phyloP scores from a whole-genome alignment of 2,329 filamentous ascomycete species.

The Pleomassaria siparia region DNA sequence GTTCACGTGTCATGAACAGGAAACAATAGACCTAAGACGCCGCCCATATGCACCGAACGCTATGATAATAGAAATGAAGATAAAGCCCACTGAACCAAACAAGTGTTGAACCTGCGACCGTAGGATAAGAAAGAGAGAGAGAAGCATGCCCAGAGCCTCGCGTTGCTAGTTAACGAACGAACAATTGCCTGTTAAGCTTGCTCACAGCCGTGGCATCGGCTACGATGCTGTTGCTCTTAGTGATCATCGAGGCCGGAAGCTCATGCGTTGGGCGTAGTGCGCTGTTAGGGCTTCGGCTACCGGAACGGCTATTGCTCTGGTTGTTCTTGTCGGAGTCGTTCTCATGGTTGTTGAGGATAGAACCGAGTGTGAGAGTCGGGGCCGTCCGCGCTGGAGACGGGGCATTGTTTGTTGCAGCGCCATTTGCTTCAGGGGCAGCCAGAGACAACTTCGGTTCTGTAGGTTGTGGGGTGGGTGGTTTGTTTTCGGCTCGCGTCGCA shows the following conservation, averaged over 20 bases:
- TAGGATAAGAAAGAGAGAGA: neutral
- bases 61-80: conserved; percentile 8
- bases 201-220: conserved; percentile 34
- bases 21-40: conserved; percentile 18
- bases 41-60: conserved; percentile 24
- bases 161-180: conserved; percentile 6
- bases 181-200: conserved; percentile 37
- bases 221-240: conserved; percentile 29
- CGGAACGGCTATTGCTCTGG: conserved; percentile 41
- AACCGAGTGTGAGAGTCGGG: conserved; percentile 30
- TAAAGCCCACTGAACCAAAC: neutral
- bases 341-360: conserved; percentile 34
- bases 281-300: conserved; percentile 46
- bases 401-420: conserved; percentile 23
- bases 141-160: neutral
- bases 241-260: conserved; percentile 33
- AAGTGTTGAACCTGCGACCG: neutral
- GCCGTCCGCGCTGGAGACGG: conserved; percentile 25
- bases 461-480: conserved; percentile 33
- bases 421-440: conserved; percentile 40
- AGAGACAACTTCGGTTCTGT: conserved; percentile 46
- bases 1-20: neutral
- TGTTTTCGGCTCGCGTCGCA: conserved; percentile 18
- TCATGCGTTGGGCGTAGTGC: conserved; percentile 32
- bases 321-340: conserved; percentile 28